A percentile compares a stretch with the other conserved stretches of the same genome.
Evolutionary conservation across 306 rosid genomes (phyloP).

Genomic region (Prunus armeniaca): DNA sequence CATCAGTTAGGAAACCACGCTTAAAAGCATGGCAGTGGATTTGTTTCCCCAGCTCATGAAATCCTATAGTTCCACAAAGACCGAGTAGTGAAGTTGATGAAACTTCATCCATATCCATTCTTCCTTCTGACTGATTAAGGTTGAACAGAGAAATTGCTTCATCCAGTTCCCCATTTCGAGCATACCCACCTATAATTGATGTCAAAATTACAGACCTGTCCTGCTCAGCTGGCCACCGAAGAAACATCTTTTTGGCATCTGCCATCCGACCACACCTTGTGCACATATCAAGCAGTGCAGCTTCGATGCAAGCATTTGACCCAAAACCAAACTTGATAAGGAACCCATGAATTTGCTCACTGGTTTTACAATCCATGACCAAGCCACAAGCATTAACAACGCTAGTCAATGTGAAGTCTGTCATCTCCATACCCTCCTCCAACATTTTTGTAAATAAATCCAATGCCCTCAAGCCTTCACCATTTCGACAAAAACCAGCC

Average conservation of each 20-base stretch:
- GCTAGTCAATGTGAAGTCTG: constrained; percentile 64
- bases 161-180: constrained; percentile 52
- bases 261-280: constrained; percentile 69
- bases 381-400: constrained; percentile 63
- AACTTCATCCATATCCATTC: constrained; percentile 65
- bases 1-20: constrained; percentile 49
- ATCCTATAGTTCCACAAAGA: constrained; percentile 68
- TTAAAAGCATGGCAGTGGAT: constrained; percentile 66
- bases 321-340: constrained; percentile 58
- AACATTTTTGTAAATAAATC: constrained; percentile 53
- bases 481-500: constrained; percentile 72
- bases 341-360: constrained; percentile 78
- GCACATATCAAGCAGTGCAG: constrained; percentile 77
- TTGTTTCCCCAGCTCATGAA: constrained; percentile 79
- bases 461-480: constrained; percentile 53
- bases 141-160: constrained; percentile 66
- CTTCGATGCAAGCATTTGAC: constrained; percentile 56
- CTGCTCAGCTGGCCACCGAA: constrained; percentile 47
- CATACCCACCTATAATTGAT: constrained; percentile 75
- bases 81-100: constrained; percentile 54
- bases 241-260: constrained; percentile 62
- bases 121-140: constrained; percentile 47
- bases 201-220: constrained; percentile 55
- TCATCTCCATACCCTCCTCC: constrained; percentile 50
- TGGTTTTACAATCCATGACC: constrained; percentile 39